A percentile compares a stretch with the other conserved stretches of the same genome.
These are phyloP conservation scores for Flammula alnicola DNA, from an alignment of 1,284 basidiomycete species.

Conservation along the genomic window DNA sequence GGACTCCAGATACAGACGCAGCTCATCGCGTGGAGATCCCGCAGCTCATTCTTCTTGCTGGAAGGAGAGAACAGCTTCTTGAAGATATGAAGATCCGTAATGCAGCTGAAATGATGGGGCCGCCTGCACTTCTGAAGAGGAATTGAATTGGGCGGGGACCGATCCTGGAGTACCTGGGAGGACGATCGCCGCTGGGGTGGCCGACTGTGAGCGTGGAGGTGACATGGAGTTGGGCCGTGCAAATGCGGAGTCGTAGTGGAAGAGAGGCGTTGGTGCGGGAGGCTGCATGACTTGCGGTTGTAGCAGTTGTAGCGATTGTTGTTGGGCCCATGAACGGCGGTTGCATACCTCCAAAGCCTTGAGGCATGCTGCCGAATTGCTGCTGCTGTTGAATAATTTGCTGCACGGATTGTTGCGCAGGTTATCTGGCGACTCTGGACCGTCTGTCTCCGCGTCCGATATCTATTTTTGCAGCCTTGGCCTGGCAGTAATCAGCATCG, in stretches of 20 bases:
- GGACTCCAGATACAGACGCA: too few relatives aligned
- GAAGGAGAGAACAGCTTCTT: too few relatives aligned
- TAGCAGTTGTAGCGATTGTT: conserved; percentile 16
- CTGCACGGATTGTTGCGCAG: conserved; percentile 6
- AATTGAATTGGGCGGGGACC: conserved; percentile 18
- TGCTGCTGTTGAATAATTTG: conserved; percentile 13
- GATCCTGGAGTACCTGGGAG: conserved; percentile 49
- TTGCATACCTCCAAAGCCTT: neutral
- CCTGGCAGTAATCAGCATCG: conserved; percentile 81
- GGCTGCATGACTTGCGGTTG: too few relatives aligned
- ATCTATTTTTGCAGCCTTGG: conserved; percentile 99
- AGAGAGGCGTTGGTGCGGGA: conserved; percentile 25
- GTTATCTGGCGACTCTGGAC: conserved; percentile 87
- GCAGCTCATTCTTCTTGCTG: too few relatives aligned
- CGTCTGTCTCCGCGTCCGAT: conserved; percentile 84
- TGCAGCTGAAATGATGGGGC: too few relatives aligned
- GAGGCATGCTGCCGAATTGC: conserved; percentile 4
- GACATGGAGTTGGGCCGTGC: conserved; percentile 24
- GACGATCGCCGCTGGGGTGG: conserved; percentile 51
- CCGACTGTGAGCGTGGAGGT: conserved; percentile 29
- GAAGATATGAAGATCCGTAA: too few relatives aligned
- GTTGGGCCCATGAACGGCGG: too few relatives aligned
- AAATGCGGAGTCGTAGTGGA: conserved; percentile 25
- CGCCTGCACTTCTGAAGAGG: too few relatives aligned
- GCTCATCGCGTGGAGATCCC: too few relatives aligned